These are phyloP conservation scores for Phaeotremella skinneri DNA, from an alignment of 768 basidiomycete genomes.

Conservation along the genomic window DNA sequence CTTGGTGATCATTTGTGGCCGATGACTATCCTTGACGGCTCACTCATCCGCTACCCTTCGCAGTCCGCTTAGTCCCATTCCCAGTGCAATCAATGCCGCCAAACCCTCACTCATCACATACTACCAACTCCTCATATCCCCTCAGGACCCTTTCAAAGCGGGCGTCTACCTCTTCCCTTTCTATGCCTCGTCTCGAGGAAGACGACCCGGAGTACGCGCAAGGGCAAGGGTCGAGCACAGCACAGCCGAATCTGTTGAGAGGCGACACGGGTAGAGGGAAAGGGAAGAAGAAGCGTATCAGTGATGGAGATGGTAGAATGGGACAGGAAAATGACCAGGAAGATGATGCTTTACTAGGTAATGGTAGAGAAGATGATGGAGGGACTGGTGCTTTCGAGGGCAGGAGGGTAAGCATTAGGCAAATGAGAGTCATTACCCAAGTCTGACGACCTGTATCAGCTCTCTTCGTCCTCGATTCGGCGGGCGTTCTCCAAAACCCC, in stretches of 20 bases:
- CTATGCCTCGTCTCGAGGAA: not conserved
- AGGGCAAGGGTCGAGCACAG: not conserved
- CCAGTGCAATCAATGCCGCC: not conserved
- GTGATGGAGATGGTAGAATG: constrained; percentile 23
- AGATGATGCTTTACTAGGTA: constrained; percentile 29
- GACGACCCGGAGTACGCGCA: not conserved
- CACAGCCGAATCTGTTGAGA: not conserved
- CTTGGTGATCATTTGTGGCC: no score
- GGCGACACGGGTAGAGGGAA: not conserved
- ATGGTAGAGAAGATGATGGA: not conserved
- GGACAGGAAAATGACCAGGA: constrained; percentile 25
- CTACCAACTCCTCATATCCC: not conserved
- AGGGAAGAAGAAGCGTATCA: constrained; percentile 38
- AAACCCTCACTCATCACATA: not conserved
- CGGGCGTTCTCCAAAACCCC: not conserved
- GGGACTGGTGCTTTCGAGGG: not conserved
- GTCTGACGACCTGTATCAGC: not conserved
- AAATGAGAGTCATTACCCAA: not conserved
- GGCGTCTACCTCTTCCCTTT: not conserved
- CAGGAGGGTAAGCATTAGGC: not conserved
- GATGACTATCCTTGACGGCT: no score
- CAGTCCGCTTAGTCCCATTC: no score
- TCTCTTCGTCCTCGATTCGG: not conserved
- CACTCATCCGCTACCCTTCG: no score
- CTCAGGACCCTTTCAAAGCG: not conserved